Base-by-base conservation (phyloP, 495 filamentous ascomycete genomes). In the Penicillium simplicissimum region DNA sequence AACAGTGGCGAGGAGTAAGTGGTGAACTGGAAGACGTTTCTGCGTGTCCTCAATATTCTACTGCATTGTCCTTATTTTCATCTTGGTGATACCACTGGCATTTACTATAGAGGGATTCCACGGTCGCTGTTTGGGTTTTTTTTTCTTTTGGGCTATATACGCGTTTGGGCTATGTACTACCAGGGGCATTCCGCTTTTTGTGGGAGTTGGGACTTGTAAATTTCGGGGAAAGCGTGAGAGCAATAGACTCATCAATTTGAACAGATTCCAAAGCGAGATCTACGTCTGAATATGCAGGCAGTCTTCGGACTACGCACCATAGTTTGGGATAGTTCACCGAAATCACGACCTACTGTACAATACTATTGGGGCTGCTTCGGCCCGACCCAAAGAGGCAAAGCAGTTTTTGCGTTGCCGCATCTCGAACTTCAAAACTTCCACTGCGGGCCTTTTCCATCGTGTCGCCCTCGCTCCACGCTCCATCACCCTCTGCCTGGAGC, bases 1-100 rank as follows among this genome's bases (percentile, higher is more conserved):
- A 96, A 93, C 76, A 93, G 81, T 59, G 76, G 78, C 31, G 76
- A 74, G 45, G 67, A 71, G 61, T 73, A 54, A 66, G 60, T n/a
- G 23, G 11, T 40, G 19, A 25, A 52, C 23, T 33, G 23, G 25
- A 23, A 35, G 35, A 10, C 6, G 9, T 4, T 36, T 8, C 17
- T 8, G 23, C 15, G 23, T n/a, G 15, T 53, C 33, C 28, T 53
- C 51, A 11, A 35, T 53, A 10, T 53, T 34, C 51, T 34, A 53
- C n/a, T 38, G 10, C 35, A 53, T 57, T 28, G 10, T 58, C 47
- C 28, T 34, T 34, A 52, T 48, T 58, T 37, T 61, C 19, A 14
- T 52, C 36, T 64, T 67, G 60, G 48, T 62, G 67, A 72, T 73
- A 70, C 69, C 66, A 59, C 58, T 66, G 55, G 63, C 63, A 61